Conservation (phyloP, 2,329 filamentous ascomycete species). For the Nectriaceae sp. region DNA sequence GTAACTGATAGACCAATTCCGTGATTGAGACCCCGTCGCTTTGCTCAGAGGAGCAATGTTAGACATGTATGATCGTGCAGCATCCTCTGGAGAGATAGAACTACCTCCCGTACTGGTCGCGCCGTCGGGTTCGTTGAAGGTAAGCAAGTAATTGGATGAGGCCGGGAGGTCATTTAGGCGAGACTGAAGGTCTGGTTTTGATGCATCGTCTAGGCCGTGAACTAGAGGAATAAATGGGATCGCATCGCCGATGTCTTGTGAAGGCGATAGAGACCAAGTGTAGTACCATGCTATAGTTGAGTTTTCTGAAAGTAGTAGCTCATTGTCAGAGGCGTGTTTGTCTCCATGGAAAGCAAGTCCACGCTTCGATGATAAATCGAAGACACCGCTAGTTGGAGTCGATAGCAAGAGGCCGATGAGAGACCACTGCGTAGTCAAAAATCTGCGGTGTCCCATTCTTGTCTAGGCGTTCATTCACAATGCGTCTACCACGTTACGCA, state of each 20-base stretch:
- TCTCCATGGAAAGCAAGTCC: conserved; percentile 27
- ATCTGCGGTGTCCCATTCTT: no score
- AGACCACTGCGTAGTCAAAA: no score
- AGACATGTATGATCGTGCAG: conserved; percentile 39
- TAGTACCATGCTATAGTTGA: conserved; percentile 46
- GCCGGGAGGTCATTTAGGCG: conserved; percentile 30
- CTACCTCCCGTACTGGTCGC: conserved; percentile 41
- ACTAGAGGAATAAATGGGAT: conserved; percentile 41
- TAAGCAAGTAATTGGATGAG: conserved; percentile 40
- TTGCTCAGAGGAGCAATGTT: conserved; percentile 38
- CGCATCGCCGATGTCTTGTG: conserved; percentile 22
- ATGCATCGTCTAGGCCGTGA: conserved; percentile 38
- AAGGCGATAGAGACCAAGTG: conserved; percentile 40
- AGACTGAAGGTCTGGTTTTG: conserved; percentile 24
- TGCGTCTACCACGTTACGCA: no score
- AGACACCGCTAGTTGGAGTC: background rate
- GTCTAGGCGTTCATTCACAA: no score
- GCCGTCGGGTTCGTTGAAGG: conserved; percentile 46
- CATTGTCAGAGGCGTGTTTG: conserved; percentile 32
- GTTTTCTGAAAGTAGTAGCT: conserved; percentile 37
- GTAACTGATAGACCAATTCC: conserved; percentile 42
- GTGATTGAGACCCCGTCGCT: conserved; percentile 11
- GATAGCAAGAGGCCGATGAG: no score
- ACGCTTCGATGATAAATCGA: conserved; percentile 21
- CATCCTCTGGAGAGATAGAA: conserved; percentile 39